These are phyloP conservation scores for Talaromyces marneffei DNA, from an alignment of 2,329 filamentous ascomycete genomes.

Conservation along the genomic window DNA sequence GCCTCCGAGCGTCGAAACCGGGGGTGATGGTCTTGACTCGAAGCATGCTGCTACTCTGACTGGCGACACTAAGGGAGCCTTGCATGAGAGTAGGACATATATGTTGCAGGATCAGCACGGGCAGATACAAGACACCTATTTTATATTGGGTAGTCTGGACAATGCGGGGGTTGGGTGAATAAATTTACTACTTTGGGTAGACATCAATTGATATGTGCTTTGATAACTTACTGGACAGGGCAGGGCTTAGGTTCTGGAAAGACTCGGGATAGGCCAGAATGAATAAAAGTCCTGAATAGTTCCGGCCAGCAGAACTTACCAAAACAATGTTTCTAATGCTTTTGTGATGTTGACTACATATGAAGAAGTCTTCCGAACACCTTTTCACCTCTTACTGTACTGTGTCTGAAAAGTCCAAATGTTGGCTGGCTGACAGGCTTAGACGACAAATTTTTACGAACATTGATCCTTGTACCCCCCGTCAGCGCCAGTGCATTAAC, in stretches of 20 bases:
- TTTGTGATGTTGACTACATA: background rate
- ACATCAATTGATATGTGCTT: slow-evolving; percentile 68
- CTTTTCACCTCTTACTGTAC: background rate
- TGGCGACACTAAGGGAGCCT: background rate
- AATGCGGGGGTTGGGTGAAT: slow-evolving; percentile 21
- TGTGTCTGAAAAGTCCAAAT: background rate
- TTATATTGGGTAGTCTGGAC: slow-evolving; percentile 22
- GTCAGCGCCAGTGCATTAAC: background rate
- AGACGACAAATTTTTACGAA: background rate
- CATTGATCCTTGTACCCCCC: background rate
- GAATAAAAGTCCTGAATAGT: too few species aligned
- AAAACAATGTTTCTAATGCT: background rate
- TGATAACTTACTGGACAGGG: slow-evolving; percentile 94
- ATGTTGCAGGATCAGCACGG: slow-evolving; percentile 6
- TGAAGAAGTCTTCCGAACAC: background rate
- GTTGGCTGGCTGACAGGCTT: background rate
- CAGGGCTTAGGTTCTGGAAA: slow-evolving; percentile 89
- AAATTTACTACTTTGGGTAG: background rate
- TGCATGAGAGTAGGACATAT: slow-evolving; percentile 3
- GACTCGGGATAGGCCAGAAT: slow-evolving; percentile 80
- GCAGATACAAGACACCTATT: slow-evolving; percentile 5
- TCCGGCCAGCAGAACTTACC: too few species aligned
- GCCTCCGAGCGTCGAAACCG: background rate
- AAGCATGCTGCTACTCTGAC: slow-evolving; percentile 7
- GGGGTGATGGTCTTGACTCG: background rate